phyloP scores from a whole-genome alignment of 306 rosid genomes.

The cucumber (Cucumis sativus) region DNA sequence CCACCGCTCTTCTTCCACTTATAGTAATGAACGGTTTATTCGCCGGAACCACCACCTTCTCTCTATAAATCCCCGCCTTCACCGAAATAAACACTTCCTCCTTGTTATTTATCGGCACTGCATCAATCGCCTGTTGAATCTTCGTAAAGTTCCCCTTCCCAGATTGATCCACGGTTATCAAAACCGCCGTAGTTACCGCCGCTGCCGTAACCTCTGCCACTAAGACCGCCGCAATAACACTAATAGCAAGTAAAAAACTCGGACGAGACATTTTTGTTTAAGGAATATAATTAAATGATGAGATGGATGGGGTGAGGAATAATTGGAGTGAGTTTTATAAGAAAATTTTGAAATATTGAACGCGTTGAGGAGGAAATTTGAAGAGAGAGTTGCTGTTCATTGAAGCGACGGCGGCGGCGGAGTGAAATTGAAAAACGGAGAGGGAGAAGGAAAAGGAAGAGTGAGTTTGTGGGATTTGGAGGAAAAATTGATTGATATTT shows the following conservation, averaged over 20 bases:
- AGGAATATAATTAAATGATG: neutral
- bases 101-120: conserved; percentile 25
- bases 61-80: conserved; percentile 28
- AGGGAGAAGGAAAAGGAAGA: neutral
- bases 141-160: conserved; percentile 30
- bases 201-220: neutral
- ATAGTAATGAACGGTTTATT: conserved; percentile 41
- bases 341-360: neutral
- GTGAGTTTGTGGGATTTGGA: neutral
- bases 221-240: conserved; percentile 3
- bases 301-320: neutral
- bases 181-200: conserved; percentile 10
- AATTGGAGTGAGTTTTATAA: neutral
- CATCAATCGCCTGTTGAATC: conserved; percentile 38
- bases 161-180: conserved; percentile 32
- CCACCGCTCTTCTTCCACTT: conserved; percentile 19
- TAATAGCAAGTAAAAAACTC: neutral
- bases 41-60: conserved; percentile 26
- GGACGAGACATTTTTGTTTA: neutral
- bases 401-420: conserved; percentile 22
- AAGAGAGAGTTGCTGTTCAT: neutral
- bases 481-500: neutral
- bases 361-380: neutral
- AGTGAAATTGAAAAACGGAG: neutral
- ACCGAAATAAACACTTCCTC: conserved; percentile 31